A percentile compares a stretch with the other conserved stretches of the same genome.
phyloP scores from a whole-genome alignment of 176 grass and related monocot species.

The Carex parvula region DNA sequence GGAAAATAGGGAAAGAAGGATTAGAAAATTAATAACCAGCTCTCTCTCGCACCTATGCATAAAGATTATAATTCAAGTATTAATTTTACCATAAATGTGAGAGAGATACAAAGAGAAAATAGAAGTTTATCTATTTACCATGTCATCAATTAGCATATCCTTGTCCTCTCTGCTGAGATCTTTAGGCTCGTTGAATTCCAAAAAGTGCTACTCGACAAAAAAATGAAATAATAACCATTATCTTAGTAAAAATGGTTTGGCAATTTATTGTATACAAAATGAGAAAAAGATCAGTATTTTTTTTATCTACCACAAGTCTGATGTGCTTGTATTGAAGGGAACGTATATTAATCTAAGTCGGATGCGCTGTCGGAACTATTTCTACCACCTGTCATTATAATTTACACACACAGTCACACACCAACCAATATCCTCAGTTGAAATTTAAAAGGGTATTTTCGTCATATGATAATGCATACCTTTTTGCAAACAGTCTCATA shows the following conservation, averaged over 20 bases:
- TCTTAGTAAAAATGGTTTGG: background rate
- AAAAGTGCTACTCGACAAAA: conserved; percentile 49
- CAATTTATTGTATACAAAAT: background rate
- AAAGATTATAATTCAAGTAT: background rate
- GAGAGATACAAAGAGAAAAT: background rate
- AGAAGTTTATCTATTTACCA: conserved; percentile 48
- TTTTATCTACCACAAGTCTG: conserved; percentile 67
- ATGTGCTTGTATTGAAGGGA: conserved; percentile 88
- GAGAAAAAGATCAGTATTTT: background rate
- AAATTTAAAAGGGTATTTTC: no score
- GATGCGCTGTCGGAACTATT: conserved; percentile 94
- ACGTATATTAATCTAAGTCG: conserved; percentile 86
- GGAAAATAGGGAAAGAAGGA: no score
- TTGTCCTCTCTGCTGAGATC: conserved; percentile 90
- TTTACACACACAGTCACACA: no score
- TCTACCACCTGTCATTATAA: conserved; percentile 59
- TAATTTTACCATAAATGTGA: background rate
- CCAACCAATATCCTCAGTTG: no score
- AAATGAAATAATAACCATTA: background rate
- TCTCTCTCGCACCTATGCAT: conserved; percentile 55
- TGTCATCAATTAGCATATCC: conserved; percentile 88
- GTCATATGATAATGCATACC: no score
- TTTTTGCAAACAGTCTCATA: no score
- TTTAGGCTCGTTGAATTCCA: conserved; percentile 81
- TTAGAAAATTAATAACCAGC: no score